phyloP scores from a whole-genome alignment of 805 yeast species.

The Lachancea cidri region DNA sequence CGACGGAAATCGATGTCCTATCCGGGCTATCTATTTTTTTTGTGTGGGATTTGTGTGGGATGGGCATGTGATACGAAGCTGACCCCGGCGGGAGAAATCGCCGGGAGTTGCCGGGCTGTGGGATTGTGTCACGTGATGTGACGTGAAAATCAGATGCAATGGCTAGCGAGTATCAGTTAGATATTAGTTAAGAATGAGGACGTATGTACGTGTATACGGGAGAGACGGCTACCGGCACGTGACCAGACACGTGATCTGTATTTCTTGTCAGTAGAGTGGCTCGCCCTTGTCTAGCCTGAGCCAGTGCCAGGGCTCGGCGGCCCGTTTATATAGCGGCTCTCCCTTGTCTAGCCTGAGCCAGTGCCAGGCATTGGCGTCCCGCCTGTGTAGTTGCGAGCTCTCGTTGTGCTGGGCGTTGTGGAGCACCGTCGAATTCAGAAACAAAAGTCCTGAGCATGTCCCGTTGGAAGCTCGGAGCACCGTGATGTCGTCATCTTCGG shows the following conservation, averaged over 20 bases:
- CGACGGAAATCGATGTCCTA: not conserved
- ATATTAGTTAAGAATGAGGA: too few species aligned
- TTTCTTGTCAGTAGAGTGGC: conserved; percentile 21
- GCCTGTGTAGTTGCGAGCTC: conserved; percentile 15
- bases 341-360: conserved; percentile 20
- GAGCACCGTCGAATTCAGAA: conserved; percentile 30
- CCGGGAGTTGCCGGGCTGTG: too few species aligned
- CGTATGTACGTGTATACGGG: too few species aligned
- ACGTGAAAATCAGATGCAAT: too few species aligned
- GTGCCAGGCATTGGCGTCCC: conserved; percentile 20
- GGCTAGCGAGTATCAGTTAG: too few species aligned
- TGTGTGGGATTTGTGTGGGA: too few species aligned
- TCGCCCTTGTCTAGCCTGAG: conserved; percentile 21
- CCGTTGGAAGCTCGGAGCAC: conserved; percentile 25
- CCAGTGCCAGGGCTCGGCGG: conserved; percentile 28
- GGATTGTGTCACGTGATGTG: too few species aligned
- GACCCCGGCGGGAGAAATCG: too few species aligned
- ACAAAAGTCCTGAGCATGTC: conserved; percentile 27
- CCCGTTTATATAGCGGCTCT: conserved; percentile 26
- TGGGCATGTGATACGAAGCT: too few species aligned
- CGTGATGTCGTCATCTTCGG: conserved; percentile 24
- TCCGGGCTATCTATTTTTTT: not conserved
- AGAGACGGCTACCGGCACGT: too few species aligned
- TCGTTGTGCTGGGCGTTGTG: conserved; percentile 14
- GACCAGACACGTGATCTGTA: not conserved